Percentiles rank a stretch among this genome's conserved stretches.
Evolutionary conservation across 176 grass and related monocot species (phyloP).

Genomic region (Avena atlantica): DNA sequence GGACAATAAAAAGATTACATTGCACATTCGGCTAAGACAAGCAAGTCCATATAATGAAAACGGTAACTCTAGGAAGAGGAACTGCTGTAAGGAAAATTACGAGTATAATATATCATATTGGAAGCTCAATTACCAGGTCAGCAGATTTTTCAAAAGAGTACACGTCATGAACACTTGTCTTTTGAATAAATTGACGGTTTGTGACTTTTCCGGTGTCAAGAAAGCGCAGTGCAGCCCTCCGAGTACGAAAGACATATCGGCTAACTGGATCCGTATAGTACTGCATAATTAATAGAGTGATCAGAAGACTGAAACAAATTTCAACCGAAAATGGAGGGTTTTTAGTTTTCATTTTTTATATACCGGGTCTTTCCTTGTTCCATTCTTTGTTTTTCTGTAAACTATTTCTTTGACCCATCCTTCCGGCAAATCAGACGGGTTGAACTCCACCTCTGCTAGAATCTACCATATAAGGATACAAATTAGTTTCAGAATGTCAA

Average conservation of each 20-base stretch:
- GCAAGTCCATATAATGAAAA: neutral
- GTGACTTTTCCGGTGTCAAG: constrained; percentile 46
- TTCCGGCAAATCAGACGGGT: constrained; percentile 41
- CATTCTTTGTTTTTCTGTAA: constrained; percentile 43
- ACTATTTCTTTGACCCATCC: constrained; percentile 53
- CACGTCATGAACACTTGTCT: constrained; percentile 46
- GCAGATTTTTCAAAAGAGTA: constrained; percentile 52
- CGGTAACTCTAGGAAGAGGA: neutral
- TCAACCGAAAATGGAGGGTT: neutral
- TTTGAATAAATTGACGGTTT: constrained; percentile 38
- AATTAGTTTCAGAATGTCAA: neutral
- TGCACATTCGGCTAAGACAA: neutral
- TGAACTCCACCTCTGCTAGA: constrained; percentile 50
- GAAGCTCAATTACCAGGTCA: constrained; percentile 43
- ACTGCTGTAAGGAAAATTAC: neutral
- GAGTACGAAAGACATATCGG: too few species aligned
- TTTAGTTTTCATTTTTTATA: neutral
- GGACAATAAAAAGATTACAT: neutral
- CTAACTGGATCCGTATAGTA: constrained; percentile 52
- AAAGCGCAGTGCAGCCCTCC: constrained; percentile 41
- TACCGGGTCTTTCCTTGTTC: constrained; percentile 56
- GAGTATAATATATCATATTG: neutral
- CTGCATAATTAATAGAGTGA: constrained; percentile 35
- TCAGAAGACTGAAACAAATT: neutral
- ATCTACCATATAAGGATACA: constrained; percentile 28